Conservation (phyloP, 257 asterid genomes). For the Prunella vulgaris region DNA sequence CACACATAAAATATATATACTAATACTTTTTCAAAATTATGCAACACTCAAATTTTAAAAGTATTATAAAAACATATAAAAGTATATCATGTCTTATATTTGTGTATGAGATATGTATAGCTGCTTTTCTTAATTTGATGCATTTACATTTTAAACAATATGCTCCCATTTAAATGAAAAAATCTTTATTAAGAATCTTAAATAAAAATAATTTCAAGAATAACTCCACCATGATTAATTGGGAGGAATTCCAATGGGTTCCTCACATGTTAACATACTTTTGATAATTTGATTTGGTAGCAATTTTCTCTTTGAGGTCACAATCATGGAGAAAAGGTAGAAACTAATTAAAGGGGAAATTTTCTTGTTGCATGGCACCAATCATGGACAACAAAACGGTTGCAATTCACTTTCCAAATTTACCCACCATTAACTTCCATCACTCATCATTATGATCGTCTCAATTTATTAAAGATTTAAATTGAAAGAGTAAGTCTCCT, state of each 20-base stretch:
- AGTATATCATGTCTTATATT: too few relatives aligned
- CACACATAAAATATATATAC: too few relatives aligned
- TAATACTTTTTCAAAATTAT: too few relatives aligned
- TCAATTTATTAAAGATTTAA: neutral
- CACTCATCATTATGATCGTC: neutral
- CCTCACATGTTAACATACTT: neutral
- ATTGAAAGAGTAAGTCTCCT: too few relatives aligned
- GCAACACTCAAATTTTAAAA: too few relatives aligned
- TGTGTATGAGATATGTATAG: too few relatives aligned
- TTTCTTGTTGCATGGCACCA: constrained; percentile 15
- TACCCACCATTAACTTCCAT: neutral
- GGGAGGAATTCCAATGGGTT: neutral
- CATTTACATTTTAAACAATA: neutral
- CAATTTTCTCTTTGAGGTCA: neutral
- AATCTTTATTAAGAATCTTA: neutral
- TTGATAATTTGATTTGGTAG: constrained; percentile 7
- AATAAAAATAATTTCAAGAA: neutral
- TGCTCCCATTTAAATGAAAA: too few relatives aligned
- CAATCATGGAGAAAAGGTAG: constrained; percentile 13
- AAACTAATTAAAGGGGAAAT: neutral
- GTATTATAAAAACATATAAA: too few relatives aligned
- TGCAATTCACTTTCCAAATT: neutral
- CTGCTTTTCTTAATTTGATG: too few relatives aligned
- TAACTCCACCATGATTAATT: constrained; percentile 4
- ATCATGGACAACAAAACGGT: constrained; percentile 16